A percentile compares a stretch with the other conserved stretches of the same genome.
phyloP scores from a whole-genome alignment of 2,329 filamentous ascomycete genomes.

The Beauveria bassiana region DNA sequence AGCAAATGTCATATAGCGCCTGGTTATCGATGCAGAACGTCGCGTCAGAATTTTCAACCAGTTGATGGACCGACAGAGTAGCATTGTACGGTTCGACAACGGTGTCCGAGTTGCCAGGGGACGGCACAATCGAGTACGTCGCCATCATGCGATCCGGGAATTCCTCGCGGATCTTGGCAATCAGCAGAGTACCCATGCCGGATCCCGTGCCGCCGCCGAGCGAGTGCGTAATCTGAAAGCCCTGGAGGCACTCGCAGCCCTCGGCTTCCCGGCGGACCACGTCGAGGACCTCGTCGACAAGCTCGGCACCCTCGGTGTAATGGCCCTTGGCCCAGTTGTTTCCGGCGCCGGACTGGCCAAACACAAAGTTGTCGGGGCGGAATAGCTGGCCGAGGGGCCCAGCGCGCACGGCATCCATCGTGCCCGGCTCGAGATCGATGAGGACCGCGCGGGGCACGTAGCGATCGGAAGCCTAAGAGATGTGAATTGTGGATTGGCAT shows the following conservation, averaged over 20 bases:
- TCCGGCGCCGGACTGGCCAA: constrained; percentile 97
- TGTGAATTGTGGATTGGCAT: neutral
- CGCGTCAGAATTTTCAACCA: constrained; percentile 99
- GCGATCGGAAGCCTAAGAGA: constrained; percentile 74
- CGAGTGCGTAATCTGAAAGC: constrained; percentile 99
- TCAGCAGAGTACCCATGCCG: constrained; percentile 98
- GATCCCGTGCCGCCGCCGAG: constrained; percentile 99
- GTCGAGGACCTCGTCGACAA: constrained; percentile 95
- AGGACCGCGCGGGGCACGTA: constrained; percentile 98
- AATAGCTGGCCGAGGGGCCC: constrained; percentile 98
- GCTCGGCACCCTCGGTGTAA: constrained; percentile 98
- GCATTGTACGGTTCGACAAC: constrained; percentile 99
- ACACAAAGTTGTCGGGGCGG: constrained; percentile 99
- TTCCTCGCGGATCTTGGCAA: constrained; percentile 99
- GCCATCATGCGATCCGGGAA: constrained; percentile 99
- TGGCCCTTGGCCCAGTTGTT: constrained; percentile 99
- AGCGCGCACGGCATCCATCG: constrained; percentile 98
- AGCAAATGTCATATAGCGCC: constrained; percentile 99
- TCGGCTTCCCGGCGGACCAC: constrained; percentile 98
- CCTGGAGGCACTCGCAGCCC: constrained; percentile 98
- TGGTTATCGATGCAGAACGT: constrained; percentile 99
- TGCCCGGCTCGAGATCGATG: constrained; percentile 98
- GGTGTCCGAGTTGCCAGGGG: constrained; percentile 98
- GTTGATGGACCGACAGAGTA: constrained; percentile 95
- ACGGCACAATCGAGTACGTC: constrained; percentile 97